phyloP scores from a whole-genome alignment of 306 rosid species.

The Hippophae gyantsensis region DNA sequence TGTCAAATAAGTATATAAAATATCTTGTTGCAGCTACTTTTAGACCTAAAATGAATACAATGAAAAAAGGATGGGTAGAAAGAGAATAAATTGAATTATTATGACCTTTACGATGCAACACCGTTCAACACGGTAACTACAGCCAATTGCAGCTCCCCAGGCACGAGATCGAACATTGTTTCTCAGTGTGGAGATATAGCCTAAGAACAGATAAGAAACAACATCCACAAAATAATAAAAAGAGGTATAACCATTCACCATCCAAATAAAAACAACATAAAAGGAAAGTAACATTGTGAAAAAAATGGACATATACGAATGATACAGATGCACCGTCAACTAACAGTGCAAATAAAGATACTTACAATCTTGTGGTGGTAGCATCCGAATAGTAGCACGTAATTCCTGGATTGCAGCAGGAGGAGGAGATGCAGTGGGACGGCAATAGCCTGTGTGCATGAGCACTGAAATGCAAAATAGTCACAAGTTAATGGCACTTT shows the following conservation, averaged over 20 bases:
- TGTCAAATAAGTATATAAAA: no score
- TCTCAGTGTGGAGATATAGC: conserved; percentile 80
- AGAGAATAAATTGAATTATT: conserved; percentile 10
- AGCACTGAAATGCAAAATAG: conserved; percentile 52
- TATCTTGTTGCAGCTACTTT: no score
- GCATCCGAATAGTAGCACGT: conserved; percentile 60
- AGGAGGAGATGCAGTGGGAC: conserved; percentile 92
- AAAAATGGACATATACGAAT: background rate
- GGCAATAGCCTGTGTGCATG: conserved; percentile 98
- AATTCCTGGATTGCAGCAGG: conserved; percentile 81
- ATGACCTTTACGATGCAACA: conserved; percentile 93
- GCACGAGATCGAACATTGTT: conserved; percentile 96
- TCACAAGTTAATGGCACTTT: conserved; percentile 23
- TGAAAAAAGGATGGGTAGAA: conserved; percentile 2
- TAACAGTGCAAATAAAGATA: conserved; percentile 4
- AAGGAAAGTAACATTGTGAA: background rate
- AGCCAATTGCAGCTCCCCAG: conserved; percentile 98
- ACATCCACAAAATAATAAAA: background rate
- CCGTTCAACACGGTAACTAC: conserved; percentile 81
- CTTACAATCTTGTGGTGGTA: conserved; percentile 91
- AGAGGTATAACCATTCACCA: background rate
- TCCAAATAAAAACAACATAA: background rate
- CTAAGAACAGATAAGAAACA: conserved; percentile 21
- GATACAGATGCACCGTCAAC: no score
- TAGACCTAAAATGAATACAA: background rate